Evolutionary conservation across 768 basidiomycete genomes (phyloP).

Genomic region (Tephrocybe sp.): DNA sequence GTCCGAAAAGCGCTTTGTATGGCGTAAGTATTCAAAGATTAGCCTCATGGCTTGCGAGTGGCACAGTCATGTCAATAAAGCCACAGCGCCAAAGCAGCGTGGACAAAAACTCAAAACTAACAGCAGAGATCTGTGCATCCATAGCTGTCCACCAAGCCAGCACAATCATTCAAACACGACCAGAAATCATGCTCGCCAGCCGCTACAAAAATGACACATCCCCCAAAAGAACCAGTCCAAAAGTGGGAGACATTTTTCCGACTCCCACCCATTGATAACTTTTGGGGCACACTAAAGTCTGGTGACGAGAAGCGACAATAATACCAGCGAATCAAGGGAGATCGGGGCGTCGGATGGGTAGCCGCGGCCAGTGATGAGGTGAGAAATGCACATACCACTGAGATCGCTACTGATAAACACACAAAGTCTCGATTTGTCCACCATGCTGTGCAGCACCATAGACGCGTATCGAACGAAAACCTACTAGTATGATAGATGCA

Average conservation of each 20-base stretch:
- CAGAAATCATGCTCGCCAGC: neutral
- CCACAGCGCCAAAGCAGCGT: neutral
- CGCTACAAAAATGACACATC: neutral
- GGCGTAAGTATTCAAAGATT: neutral
- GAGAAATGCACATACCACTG: neutral
- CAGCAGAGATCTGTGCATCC: too few relatives aligned
- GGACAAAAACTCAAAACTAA: neutral
- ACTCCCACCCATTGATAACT: neutral
- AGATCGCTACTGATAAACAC: too few relatives aligned
- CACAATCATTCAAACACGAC: neutral
- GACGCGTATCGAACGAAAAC: too few relatives aligned
- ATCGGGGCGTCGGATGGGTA: neutral
- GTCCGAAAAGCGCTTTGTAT: neutral
- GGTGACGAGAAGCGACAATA: constrained; percentile 4
- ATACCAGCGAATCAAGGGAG: constrained; percentile 10
- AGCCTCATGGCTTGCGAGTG: neutral
- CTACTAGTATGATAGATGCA: too few relatives aligned
- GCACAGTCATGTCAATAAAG: neutral
- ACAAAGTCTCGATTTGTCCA: neutral
- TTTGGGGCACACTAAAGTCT: neutral
- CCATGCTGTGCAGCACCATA: too few relatives aligned
- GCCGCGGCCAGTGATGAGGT: neutral
- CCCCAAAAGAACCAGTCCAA: neutral
- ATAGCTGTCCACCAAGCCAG: neutral
- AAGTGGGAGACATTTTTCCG: neutral